Percentiles rank a stretch among this genome's conserved stretches.
phyloP scores from a whole-genome alignment of 179 eudicot species.

The Vitellaria paradoxa region DNA sequence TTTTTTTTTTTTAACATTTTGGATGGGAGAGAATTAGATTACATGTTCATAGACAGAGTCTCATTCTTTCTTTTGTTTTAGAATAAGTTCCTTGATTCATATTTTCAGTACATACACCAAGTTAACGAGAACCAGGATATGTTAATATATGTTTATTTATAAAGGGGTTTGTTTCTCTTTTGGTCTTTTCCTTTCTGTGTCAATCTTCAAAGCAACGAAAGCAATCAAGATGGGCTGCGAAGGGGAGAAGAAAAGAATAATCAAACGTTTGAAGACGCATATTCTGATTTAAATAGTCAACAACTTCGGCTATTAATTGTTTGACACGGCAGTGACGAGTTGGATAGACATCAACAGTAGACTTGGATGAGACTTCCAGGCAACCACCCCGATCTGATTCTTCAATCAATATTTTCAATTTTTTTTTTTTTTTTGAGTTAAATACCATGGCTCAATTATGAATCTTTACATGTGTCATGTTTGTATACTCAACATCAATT shows the following conservation, averaged over 20 bases:
- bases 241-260: conserved; percentile 6
- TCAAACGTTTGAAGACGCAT: conserved; percentile 2
- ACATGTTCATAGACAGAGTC: conserved; percentile 14
- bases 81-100: conserved; percentile 6
- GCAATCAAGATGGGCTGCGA: background rate
- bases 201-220: background rate
- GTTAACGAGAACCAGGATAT: background rate
- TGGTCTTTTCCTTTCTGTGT: background rate
- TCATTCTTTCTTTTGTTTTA: conserved; percentile 14
- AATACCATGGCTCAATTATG: background rate
- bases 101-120: conserved; percentile 12
- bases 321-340: conserved; percentile 20
- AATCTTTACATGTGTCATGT: too few relatives aligned
- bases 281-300: conserved; percentile 13
- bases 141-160: background rate
- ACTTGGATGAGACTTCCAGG: conserved; percentile 28
- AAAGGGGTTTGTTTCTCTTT: too few relatives aligned
- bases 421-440: background rate
- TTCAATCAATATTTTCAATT: background rate
- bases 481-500: too few relatives aligned
- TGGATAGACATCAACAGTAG: conserved; percentile 22
- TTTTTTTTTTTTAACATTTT: too few relatives aligned
- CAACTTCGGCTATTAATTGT: conserved; percentile 20
- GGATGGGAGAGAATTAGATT: background rate
- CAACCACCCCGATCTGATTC: conserved; percentile 9